Conservation (phyloP, 2,329 filamentous ascomycete genomes). For the Sporothrix luriei region DNA sequence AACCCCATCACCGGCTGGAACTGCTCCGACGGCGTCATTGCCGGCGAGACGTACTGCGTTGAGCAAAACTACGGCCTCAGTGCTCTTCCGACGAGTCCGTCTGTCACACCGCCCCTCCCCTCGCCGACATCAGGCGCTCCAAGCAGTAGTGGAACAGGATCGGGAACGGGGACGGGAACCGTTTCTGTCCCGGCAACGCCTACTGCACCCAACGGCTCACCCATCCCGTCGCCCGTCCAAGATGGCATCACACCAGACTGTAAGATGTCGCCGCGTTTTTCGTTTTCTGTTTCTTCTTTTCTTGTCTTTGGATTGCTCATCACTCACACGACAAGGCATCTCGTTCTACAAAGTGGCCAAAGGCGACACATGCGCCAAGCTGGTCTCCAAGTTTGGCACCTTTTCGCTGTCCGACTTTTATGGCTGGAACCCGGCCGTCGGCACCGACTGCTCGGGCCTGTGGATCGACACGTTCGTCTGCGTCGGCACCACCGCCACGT, state of each 20-base stretch:
- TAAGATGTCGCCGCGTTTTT: neutral
- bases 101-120: neutral
- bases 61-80: conserved; percentile 26
- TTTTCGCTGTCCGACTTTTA: conserved; percentile 30
- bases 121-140: neutral
- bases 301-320: too few relatives aligned
- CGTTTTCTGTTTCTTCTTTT: too few relatives aligned
- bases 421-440: conserved; percentile 34
- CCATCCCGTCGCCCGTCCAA: conserved; percentile 21
- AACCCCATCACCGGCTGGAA: conserved; percentile 12
- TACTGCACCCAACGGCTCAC: neutral
- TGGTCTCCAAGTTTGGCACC: conserved; percentile 8
- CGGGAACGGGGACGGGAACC: neutral
- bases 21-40: conserved; percentile 21
- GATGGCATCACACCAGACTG: conserved; percentile 16
- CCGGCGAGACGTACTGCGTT: conserved; percentile 24
- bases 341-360: conserved; percentile 15
- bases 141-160: neutral
- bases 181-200: neutral
- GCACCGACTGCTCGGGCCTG: conserved; percentile 33
- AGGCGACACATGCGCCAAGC: conserved; percentile 22
- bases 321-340: neutral
- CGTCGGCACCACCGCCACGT: conserved; percentile 43
- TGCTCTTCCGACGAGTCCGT: neutral
- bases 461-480: conserved; percentile 32